Percentiles rank a stretch among this genome's conserved stretches.
Conservation (phyloP, 2,329 filamentous ascomycete genomes). For the Hypoxylon sp. region DNA sequence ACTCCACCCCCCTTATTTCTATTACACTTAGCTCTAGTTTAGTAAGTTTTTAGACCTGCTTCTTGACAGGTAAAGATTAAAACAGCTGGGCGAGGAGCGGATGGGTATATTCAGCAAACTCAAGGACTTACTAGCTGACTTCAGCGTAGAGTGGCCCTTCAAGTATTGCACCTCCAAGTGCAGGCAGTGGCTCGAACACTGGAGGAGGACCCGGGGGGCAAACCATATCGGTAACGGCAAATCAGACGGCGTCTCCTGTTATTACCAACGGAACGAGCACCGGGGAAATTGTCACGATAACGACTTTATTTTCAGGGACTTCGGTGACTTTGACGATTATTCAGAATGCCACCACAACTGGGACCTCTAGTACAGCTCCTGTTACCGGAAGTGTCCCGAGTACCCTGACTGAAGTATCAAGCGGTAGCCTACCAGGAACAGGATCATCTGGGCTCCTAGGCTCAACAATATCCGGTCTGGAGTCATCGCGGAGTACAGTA, state of each 20-base stretch:
- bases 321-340: conserved; percentile 45
- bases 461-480: conserved; percentile 12
- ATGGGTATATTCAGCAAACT: neutral
- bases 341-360: conserved; percentile 42
- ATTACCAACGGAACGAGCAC: conserved; percentile 27
- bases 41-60: conserved; percentile 20
- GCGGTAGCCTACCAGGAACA: conserved; percentile 23
- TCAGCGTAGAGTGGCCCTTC: conserved; percentile 20
- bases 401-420: conserved; percentile 22
- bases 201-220: conserved; percentile 22
- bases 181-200: conserved; percentile 5
- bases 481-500: conserved; percentile 28
- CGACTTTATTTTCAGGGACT: conserved; percentile 41
- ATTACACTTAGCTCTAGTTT: conserved; percentile 6
- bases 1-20: conserved; percentile 10
- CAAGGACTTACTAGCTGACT: conserved; percentile 5
- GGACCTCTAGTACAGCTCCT: conserved; percentile 46
- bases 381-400: conserved; percentile 43
- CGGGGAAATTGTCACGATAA: conserved; percentile 35
- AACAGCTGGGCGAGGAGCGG: neutral
- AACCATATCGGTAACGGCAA: conserved; percentile 16
- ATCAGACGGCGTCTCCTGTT: conserved; percentile 17
- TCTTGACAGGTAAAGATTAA: neutral
- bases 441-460: conserved; percentile 3
- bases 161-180: conserved; percentile 1